phyloP scores from a whole-genome alignment of 2,329 filamentous ascomycete species.

The Penicillium italicum region DNA sequence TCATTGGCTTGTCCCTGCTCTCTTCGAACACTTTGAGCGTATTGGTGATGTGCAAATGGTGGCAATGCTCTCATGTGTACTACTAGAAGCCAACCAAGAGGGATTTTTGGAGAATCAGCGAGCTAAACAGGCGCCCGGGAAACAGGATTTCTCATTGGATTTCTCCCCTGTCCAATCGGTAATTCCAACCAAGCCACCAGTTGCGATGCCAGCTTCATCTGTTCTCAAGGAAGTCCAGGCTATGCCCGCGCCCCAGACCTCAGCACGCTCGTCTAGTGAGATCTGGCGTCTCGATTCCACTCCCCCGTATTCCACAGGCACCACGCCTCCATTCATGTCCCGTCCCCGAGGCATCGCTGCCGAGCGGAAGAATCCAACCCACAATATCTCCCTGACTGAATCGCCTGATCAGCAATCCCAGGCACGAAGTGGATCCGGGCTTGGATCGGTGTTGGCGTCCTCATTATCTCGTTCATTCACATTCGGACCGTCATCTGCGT shows the following conservation, averaged over 20 bases:
- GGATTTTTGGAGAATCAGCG: conserved; percentile 30
- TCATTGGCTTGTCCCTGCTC: conserved; percentile 54
- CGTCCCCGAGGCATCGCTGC: conserved; percentile 40
- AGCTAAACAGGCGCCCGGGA: conserved; percentile 39
- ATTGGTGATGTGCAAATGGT: conserved; percentile 63
- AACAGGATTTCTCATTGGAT: conserved; percentile 47
- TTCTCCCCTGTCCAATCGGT: conserved; percentile 45
- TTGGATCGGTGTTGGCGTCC: conserved; percentile 43
- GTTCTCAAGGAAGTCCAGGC: conserved; percentile 32
- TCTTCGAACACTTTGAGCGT: conserved; percentile 59
- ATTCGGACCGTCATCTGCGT: conserved; percentile 43
- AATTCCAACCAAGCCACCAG: conserved; percentile 42
- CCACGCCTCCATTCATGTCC: conserved; percentile 49
- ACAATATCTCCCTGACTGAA: conserved; percentile 38
- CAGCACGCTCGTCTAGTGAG: conserved; percentile 51
- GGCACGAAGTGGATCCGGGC: conserved; percentile 38
- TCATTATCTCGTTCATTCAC: conserved; percentile 46
- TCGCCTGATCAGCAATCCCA: conserved; percentile 43
- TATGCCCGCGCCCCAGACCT: conserved; percentile 41
- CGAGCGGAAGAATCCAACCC: conserved; percentile 43
- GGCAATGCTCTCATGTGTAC: conserved; percentile 61
- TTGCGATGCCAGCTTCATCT: conserved; percentile 34
- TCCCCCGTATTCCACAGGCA: conserved; percentile 52
- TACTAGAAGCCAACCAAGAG: conserved; percentile 49
- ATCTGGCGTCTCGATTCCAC: conserved; percentile 49